Percentiles rank a stretch among this genome's conserved stretches.
Evolutionary conservation across 371 early-diverging fungal genomes (phyloP).

Genomic region (Mucor plumbeus): DNA sequence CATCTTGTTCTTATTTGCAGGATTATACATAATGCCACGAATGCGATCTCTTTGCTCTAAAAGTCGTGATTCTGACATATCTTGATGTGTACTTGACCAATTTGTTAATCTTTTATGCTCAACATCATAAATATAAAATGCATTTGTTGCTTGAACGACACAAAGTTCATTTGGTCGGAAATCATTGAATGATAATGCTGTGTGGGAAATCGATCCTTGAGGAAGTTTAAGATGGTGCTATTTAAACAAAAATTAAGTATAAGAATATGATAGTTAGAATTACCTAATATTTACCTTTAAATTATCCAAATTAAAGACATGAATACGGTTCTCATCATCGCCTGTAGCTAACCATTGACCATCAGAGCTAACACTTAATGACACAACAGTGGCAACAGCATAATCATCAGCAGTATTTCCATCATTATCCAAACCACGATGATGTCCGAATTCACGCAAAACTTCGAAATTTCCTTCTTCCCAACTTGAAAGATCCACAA

Average conservation of each 20-base stretch:
- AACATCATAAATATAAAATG: conserved; percentile 81
- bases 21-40: conserved; percentile 75
- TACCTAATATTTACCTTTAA: conserved; percentile 56
- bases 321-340: conserved; percentile 75
- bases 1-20: conserved; percentile 64
- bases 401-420: conserved; percentile 50
- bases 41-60: conserved; percentile 69
- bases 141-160: conserved; percentile 71
- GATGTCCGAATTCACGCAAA: conserved; percentile 64
- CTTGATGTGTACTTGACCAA: conserved; percentile 81
- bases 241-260: not conserved
- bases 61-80: conserved; percentile 52
- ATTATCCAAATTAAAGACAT: conserved; percentile 79
- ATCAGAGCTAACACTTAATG: conserved; percentile 77
- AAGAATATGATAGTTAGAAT: no score
- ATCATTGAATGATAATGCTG: conserved; percentile 77
- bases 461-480: conserved; percentile 57
- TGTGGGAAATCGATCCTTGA: conserved; percentile 65
- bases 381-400: conserved; percentile 61
- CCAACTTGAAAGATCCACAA: conserved; percentile 67
- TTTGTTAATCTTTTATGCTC: conserved; percentile 69
- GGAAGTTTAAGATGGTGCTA: conserved; percentile 78
- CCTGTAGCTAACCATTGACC: conserved; percentile 84
- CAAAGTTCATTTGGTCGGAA: conserved; percentile 63
- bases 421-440: conserved; percentile 64